Base-by-base conservation (phyloP, 305 asterid species). In the Withania somnifera region DNA sequence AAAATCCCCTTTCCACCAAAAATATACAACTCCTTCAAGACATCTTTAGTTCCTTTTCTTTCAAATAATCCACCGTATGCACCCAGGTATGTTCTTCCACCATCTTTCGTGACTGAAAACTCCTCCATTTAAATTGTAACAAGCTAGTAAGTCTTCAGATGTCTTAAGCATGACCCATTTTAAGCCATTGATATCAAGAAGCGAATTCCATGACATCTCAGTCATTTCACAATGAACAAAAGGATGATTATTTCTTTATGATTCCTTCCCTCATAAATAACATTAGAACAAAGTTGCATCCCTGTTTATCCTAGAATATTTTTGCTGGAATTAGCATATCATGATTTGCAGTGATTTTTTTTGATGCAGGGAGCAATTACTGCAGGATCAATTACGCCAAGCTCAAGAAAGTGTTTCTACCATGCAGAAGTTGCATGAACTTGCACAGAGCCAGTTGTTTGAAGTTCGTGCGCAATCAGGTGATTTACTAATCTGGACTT, bases 401-500 rank as follows among this genome's bases (percentile, higher is more conserved):
- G 98, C 99, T 84, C 94, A 94, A 67, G 98, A 95, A 80, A 92
- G 98, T 91, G 98, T 97, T 87, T 93, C 98, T 68, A 95, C 97
- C 45, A 97, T 95, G 97, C 97, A 94, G 79, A 97, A 95, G 88
- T 89, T 97, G 47, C 99, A 97, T 83, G 99, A 97, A 87, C 92
- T 95, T 89, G 98, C 99, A 73, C 99, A 97, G 90, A 97, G 94
- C 88, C 96, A 97, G 88, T 86, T 95, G 89, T 97, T 97, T 91
- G 99, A 96, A 87, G 89, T 96, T 84, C 99, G 91, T 84, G 98
- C 98, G 63, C 99, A 96, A 89, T 93, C 99, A 93, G 99, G 99
- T 94, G 79, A 67, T 84, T 73, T 36, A 79, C 83, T 83, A 38
- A 75, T 60, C 66, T 52, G 36, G 50, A 63, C 60, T 57, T 75